Conservation (phyloP, 176 grass and related monocot species). For the Musa acuminata region DNA sequence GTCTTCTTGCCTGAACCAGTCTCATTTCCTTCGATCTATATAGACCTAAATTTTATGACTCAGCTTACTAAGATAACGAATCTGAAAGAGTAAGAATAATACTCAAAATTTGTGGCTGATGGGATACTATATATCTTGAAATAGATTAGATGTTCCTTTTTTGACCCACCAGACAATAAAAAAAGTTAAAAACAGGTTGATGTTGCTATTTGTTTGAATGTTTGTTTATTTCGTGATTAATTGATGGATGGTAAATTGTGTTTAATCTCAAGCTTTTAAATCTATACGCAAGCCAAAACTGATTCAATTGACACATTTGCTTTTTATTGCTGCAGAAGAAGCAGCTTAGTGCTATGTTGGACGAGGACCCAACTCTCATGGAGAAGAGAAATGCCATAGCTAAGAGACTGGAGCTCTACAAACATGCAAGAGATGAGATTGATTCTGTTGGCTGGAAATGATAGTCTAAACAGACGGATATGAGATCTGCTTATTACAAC, state of each 20-base stretch:
- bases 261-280: too few species aligned
- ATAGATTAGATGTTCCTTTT: too few species aligned
- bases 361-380: slow-evolving; percentile 92
- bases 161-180: too few species aligned
- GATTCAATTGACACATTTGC: not conserved
- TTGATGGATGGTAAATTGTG: too few species aligned
- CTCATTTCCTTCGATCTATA: not conserved
- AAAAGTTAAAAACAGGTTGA: too few species aligned
- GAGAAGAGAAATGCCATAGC: slow-evolving; percentile 90
- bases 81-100: not conserved
- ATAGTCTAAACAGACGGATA: slow-evolving; percentile 13
- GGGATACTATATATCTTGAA: not conserved
- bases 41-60: not conserved
- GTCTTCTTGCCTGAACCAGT: not conserved
- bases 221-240: not conserved
- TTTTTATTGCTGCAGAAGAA: slow-evolving; percentile 64
- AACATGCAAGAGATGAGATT: slow-evolving; percentile 83
- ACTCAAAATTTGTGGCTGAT: not conserved
- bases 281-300: too few species aligned
- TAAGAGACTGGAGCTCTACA: slow-evolving; percentile 94
- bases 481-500: not conserved
- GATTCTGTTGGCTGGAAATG: slow-evolving; percentile 97
- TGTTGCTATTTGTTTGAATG: not conserved
- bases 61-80: not conserved
- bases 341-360: slow-evolving; percentile 93